Evolutionary conservation across 768 basidiomycete genomes (phyloP).

Genomic region (Leccinum subgranulosum): DNA sequence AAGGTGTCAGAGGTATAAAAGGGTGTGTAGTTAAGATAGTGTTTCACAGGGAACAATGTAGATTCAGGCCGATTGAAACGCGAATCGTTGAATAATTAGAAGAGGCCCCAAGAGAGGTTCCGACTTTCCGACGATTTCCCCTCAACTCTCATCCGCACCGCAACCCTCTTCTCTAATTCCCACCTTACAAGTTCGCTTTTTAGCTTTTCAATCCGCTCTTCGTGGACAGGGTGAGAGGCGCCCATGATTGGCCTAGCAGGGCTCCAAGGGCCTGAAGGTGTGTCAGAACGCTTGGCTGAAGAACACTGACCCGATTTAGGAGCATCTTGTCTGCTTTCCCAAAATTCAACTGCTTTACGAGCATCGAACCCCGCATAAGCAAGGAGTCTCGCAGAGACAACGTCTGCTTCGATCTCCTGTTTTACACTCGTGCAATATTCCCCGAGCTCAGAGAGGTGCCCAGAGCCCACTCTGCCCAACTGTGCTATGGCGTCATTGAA

Average conservation of each 20-base stretch:
- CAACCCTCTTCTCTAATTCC: conserved; percentile 36
- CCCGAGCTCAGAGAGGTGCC: conserved; percentile 67
- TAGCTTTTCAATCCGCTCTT: conserved; percentile 40
- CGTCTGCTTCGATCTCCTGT: conserved; percentile 92
- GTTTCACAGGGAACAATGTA: background rate
- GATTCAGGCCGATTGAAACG: conserved; percentile 1
- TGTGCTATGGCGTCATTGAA: conserved; percentile 91
- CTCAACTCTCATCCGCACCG: conserved; percentile 16
- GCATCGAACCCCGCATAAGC: conserved; percentile 93
- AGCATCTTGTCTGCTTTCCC: conserved; percentile 56
- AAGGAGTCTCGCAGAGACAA: conserved; percentile 85
- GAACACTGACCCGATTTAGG: conserved; percentile 20
- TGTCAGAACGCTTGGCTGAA: conserved; percentile 12
- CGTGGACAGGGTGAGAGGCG: conserved; percentile 44
- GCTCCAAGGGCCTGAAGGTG: conserved; percentile 9
- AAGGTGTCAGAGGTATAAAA: background rate
- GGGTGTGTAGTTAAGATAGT: background rate
- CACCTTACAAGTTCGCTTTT: conserved; percentile 45
- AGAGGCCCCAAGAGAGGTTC: conserved; percentile 6
- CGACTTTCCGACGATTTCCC: conserved; percentile 19
- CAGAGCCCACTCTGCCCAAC: conserved; percentile 71
- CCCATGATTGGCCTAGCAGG: conserved; percentile 33
- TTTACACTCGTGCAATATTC: conserved; percentile 75
- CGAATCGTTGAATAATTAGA: conserved; percentile 3
- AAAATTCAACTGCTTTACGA: conserved; percentile 74